These are phyloP conservation scores for Tilletia caries DNA, from an alignment of 1,284 basidiomycete species.

Conservation along the genomic window DNA sequence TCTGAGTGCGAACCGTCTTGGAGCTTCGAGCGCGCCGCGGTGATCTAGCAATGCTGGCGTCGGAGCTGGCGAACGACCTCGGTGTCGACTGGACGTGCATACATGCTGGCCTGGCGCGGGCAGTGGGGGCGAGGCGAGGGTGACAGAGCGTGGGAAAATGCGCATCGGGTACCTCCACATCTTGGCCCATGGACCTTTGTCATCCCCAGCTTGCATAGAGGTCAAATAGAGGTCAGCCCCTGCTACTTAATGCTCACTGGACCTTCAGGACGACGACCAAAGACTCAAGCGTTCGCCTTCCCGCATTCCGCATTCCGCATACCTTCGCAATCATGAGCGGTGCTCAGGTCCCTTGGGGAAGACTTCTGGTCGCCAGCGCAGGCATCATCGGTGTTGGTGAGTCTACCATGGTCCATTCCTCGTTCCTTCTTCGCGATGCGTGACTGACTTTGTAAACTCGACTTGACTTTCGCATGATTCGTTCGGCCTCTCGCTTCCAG, in stretches of 20 bases:
- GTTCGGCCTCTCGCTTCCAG: slow-evolving; percentile 22
- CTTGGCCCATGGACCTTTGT: not conserved
- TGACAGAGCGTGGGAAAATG: not conserved
- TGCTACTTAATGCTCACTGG: too few species aligned
- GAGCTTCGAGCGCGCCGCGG: too few species aligned
- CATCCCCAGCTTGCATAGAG: not conserved
- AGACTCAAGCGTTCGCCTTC: too few species aligned
- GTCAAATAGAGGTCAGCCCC: too few species aligned
- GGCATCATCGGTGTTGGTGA: slow-evolving; percentile 10
- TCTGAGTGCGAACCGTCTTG: too few species aligned
- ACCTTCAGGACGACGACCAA: too few species aligned
- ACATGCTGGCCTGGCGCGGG: too few species aligned
- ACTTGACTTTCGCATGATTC: not conserved
- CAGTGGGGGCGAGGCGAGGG: not conserved
- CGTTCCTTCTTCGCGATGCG: not conserved
- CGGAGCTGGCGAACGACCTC: too few species aligned
- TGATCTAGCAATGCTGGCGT: not conserved
- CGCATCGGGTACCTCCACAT: too few species aligned
- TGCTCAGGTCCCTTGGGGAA: slow-evolving; percentile 1
- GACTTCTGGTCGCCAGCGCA: not conserved
- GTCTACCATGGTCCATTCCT: not conserved
- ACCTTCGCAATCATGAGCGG: slow-evolving; percentile 1
- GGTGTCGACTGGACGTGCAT: too few species aligned
- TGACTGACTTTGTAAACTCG: not conserved
- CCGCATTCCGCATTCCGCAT: too few species aligned